phyloP scores from a whole-genome alignment of 805 yeast species.

The Kockiozyma suomiensis region DNA sequence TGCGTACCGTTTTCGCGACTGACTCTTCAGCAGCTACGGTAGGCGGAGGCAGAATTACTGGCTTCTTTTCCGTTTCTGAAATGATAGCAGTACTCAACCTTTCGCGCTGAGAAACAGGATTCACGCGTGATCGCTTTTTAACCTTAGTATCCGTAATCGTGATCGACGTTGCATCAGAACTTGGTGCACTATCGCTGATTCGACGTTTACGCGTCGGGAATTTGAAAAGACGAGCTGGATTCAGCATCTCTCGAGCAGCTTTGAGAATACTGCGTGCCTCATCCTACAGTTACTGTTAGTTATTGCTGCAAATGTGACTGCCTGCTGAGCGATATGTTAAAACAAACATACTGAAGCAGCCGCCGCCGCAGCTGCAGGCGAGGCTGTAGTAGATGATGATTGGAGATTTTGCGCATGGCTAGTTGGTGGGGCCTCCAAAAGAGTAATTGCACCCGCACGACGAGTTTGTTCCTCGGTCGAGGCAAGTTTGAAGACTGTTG shows the following conservation, averaged over 20 bases:
- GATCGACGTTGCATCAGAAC: background rate
- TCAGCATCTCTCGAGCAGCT: conserved; percentile 17
- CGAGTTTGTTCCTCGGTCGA: conserved; percentile 24
- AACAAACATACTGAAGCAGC: background rate
- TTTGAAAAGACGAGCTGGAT: conserved; percentile 23
- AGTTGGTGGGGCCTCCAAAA: conserved; percentile 19
- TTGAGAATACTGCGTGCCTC: conserved; percentile 3
- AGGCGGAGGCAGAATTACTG: conserved; percentile 6
- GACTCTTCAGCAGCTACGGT: conserved; percentile 6
- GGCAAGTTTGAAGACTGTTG: conserved; percentile 25
- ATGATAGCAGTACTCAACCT: background rate
- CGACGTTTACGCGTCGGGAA: conserved; percentile 27
- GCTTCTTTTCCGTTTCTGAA: background rate
- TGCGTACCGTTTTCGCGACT: background rate
- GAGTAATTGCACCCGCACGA: conserved; percentile 29
- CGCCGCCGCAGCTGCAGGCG: background rate
- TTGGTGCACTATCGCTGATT: background rate
- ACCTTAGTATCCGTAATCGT: background rate
- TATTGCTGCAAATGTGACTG: background rate
- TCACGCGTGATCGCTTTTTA: background rate
- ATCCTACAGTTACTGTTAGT: background rate
- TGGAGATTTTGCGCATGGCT: background rate
- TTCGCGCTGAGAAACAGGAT: background rate
- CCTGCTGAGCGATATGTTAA: too few species aligned
- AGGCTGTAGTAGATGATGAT: background rate